A percentile compares a stretch with the other conserved stretches of the same genome.
Evolutionary conservation across 2,329 filamentous ascomycete genomes (phyloP).

Genomic region (Arachnomyces sp.): DNA sequence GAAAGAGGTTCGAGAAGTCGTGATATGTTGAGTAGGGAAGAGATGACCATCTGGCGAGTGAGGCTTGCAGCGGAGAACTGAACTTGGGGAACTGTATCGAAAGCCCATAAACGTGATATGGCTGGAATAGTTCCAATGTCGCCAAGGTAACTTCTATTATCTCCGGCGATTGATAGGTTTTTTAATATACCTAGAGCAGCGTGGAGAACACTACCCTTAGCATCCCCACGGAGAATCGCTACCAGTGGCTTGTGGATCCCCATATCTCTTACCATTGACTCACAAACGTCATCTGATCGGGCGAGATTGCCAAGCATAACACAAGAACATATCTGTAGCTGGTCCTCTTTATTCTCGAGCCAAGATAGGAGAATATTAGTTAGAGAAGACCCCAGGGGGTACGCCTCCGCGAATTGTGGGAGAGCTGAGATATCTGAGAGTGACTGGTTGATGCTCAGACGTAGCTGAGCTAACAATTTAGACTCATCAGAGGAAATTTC

Average conservation of each 20-base stretch:
- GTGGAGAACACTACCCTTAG: slow-evolving; percentile 35
- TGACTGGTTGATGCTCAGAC: slow-evolving; percentile 32
- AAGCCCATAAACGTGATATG: slow-evolving; percentile 32
- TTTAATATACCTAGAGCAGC: slow-evolving; percentile 41
- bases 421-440: slow-evolving; percentile 35
- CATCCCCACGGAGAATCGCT: slow-evolving; percentile 29
- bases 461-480: slow-evolving; percentile 27
- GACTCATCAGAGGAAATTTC: slow-evolving; percentile 26
- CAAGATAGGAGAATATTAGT: slow-evolving; percentile 31
- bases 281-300: slow-evolving; percentile 36
- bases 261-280: slow-evolving; percentile 31
- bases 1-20: slow-evolving; percentile 27
- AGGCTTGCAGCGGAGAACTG: slow-evolving; percentile 38
- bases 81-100: slow-evolving; percentile 37
- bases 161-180: slow-evolving; percentile 38
- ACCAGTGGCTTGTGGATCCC: slow-evolving; percentile 35
- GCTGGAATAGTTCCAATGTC: slow-evolving; percentile 32
- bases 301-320: slow-evolving; percentile 43
- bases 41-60: slow-evolving; percentile 31
- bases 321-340: slow-evolving; percentile 40
- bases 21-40: slow-evolving; percentile 30
- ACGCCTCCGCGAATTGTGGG: slow-evolving; percentile 28
- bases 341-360: slow-evolving; percentile 32
- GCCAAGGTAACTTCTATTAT: slow-evolving; percentile 34
- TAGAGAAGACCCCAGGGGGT: slow-evolving; percentile 32